Conservation (phyloP, 371 early-diverging fungal genomes). For the Dichotomocladium elegans region DNA sequence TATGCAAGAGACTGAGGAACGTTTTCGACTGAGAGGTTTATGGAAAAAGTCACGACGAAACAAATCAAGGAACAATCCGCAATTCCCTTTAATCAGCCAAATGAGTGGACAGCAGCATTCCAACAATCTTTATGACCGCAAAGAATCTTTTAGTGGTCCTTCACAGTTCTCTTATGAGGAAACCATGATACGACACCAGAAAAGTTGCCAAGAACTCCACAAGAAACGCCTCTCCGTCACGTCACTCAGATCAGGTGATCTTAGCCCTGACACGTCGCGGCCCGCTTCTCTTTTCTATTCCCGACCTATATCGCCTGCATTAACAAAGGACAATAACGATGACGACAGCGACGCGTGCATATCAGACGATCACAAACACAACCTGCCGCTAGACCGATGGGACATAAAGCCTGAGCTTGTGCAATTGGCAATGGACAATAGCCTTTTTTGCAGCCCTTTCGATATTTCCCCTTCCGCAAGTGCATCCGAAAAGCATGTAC, state of each 20-base stretch:
- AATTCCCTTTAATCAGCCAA: too few relatives aligned
- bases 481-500: slow-evolving; percentile 28
- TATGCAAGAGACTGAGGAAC: too few relatives aligned
- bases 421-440: slow-evolving; percentile 30
- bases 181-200: neutral
- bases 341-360: neutral
- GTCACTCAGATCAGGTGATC: slow-evolving; percentile 16
- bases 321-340: neutral
- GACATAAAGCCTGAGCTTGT: slow-evolving; percentile 32
- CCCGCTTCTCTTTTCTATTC: slow-evolving; percentile 28
- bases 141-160: too few relatives aligned
- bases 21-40: too few relatives aligned
- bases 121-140: neutral
- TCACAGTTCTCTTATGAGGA: neutral
- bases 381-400: slow-evolving; percentile 23
- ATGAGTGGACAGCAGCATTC: neutral
- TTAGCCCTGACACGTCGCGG: slow-evolving; percentile 15
- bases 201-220: slow-evolving; percentile 16
- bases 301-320: slow-evolving; percentile 31
- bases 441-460: slow-evolving; percentile 26
- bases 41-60: too few relatives aligned
- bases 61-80: too few relatives aligned
- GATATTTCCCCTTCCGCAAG: slow-evolving; percentile 14
- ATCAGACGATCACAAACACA: neutral
- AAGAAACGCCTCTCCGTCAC: slow-evolving; percentile 29